Evolutionary conservation across 345 rosid genomes (phyloP).

Genomic region (Kernera saxatilis): DNA sequence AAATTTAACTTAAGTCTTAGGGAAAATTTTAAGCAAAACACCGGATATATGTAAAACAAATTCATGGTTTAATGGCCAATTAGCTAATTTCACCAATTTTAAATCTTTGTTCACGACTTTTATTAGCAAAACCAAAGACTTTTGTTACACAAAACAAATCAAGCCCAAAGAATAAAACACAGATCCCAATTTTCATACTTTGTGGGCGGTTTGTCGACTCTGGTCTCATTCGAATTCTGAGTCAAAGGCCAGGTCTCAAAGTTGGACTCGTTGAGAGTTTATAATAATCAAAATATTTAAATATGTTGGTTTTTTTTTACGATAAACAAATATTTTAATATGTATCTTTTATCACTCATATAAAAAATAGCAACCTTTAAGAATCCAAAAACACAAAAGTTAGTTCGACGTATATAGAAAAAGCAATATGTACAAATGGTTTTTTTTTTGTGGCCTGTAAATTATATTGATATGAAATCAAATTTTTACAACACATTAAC

Average conservation of each 20-base stretch:
- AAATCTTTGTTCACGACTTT: neutral
- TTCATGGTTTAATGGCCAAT: neutral
- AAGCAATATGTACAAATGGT: neutral
- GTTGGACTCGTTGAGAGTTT: constrained; percentile 2
- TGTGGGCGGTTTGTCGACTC: constrained; percentile 22
- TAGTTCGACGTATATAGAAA: constrained; percentile 4
- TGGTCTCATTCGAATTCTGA: neutral
- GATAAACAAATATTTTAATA: no score
- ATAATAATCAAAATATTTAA: neutral
- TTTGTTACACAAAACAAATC: neutral
- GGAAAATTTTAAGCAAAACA: no score
- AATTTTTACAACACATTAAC: no score
- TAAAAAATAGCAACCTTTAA: neutral
- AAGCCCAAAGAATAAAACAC: constrained; percentile 5
- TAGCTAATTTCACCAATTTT: neutral
- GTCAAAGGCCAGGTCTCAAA: constrained; percentile 24
- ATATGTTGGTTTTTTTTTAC: no score
- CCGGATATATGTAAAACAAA: no score
- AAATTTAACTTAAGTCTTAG: no score
- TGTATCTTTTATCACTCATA: neutral
- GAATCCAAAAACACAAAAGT: constrained; percentile 1
- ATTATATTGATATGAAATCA: no score
- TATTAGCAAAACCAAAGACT: neutral
- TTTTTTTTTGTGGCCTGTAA: no score
- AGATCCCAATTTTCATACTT: constrained; percentile 18